phyloP scores from a whole-genome alignment of 2,329 filamentous ascomycete species.

The Curvularia lunata region DNA sequence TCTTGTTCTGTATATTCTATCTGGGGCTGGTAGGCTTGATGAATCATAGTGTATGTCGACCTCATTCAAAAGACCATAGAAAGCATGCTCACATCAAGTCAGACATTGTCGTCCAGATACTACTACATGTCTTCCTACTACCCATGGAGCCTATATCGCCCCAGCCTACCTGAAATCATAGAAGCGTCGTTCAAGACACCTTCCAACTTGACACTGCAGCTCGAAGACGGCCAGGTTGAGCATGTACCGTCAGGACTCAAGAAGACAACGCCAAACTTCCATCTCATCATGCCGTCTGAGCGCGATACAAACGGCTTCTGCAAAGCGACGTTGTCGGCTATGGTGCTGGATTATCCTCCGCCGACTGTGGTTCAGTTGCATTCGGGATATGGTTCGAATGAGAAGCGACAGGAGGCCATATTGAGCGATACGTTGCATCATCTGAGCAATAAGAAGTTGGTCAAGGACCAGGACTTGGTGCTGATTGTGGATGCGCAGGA shows the following conservation, averaged over 20 bases:
- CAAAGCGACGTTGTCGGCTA: slow-evolving; percentile 63
- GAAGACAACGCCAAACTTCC: slow-evolving; percentile 54
- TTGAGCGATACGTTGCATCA: slow-evolving; percentile 57
- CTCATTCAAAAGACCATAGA: not conserved
- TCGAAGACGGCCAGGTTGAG: slow-evolving; percentile 42
- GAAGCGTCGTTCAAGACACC: slow-evolving; percentile 38
- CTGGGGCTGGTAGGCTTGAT: slow-evolving; percentile 29
- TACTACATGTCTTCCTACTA: slow-evolving; percentile 35
- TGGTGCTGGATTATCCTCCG: slow-evolving; percentile 65
- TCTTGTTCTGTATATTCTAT: slow-evolving; percentile 28
- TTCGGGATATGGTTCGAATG: slow-evolving; percentile 23
- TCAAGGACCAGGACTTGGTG: slow-evolving; percentile 65
- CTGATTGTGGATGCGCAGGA: slow-evolving; percentile 69
- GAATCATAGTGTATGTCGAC: slow-evolving; percentile 24
- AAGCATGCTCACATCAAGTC: slow-evolving; percentile 8
- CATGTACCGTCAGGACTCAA: slow-evolving; percentile 38
- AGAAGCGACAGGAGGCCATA: slow-evolving; percentile 53
- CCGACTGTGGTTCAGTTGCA: slow-evolving; percentile 61
- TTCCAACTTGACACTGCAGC: slow-evolving; percentile 43
- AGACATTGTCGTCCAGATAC: slow-evolving; percentile 38
- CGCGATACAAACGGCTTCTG: slow-evolving; percentile 60
- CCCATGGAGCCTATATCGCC: slow-evolving; percentile 40
- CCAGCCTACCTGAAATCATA: slow-evolving; percentile 32
- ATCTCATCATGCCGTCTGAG: slow-evolving; percentile 61
- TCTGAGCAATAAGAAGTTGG: slow-evolving; percentile 55